Conservation (phyloP, 192 early-diverging fungal species). For the Gryganskiella cystojenkinii region DNA sequence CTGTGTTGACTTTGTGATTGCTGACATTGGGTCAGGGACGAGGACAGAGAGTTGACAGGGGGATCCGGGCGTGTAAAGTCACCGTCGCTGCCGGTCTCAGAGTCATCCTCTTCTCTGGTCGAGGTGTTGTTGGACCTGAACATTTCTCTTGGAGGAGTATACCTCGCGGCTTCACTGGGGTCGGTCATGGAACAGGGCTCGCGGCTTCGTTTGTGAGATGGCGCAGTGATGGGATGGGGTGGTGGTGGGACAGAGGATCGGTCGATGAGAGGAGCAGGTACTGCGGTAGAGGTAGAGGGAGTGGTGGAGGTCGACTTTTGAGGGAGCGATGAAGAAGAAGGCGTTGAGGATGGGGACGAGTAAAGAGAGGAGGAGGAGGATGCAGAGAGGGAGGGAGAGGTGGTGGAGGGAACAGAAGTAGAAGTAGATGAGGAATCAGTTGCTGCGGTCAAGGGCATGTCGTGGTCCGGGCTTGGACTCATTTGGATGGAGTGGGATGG, state of each 20-base stretch:
- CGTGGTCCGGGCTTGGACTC: too few species aligned
- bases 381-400: neutral
- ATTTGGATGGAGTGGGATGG: neutral
- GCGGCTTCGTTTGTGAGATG: constrained; percentile 44
- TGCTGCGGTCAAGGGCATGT: constrained; percentile 1
- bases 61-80: neutral
- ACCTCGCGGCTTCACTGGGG: constrained; percentile 45
- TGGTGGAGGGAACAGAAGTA: neutral
- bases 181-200: constrained; percentile 47
- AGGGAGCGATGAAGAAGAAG: neutral
- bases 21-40: too few species aligned
- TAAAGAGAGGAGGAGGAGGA: neutral
- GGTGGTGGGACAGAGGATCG: neutral
- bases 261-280: neutral
- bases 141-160: constrained; percentile 50
- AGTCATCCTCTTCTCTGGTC: constrained; percentile 14
- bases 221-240: neutral
- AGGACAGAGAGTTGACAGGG: too few species aligned
- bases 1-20: neutral
- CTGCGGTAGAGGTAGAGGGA: neutral
- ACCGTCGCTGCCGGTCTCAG: neutral
- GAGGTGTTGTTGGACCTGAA: constrained; percentile 14
- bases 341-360: neutral
- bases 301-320: neutral
- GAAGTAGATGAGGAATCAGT: neutral